Evolutionary conservation across 371 early-diverging fungal species (phyloP).

Genomic region (Mortierella sp.): DNA sequence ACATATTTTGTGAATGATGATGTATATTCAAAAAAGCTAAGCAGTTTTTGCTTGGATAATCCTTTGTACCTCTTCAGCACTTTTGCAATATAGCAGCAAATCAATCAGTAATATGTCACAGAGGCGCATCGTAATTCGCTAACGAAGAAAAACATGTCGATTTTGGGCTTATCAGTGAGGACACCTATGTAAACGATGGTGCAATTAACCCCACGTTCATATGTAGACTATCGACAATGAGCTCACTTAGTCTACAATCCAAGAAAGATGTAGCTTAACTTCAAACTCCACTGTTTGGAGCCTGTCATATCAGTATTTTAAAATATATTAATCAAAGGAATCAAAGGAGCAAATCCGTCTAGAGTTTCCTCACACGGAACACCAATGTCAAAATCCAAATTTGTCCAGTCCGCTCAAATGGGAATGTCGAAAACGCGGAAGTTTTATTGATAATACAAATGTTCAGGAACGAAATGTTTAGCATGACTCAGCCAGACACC

Average conservation of each 20-base stretch:
- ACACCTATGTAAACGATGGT: slow-evolving; percentile 11
- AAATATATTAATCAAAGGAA: slow-evolving; percentile 1
- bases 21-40: too few relatives aligned
- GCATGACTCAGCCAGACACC: too few relatives aligned
- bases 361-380: slow-evolving; percentile 20
- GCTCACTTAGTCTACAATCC: background rate
- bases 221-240: background rate
- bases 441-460: too few relatives aligned
- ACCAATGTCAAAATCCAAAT: background rate
- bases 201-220: background rate
- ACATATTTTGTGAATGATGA: too few relatives aligned
- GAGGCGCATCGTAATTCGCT: background rate
- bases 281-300: background rate
- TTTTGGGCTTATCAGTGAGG: slow-evolving; percentile 17
- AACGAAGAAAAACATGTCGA: background rate
- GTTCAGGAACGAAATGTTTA: too few relatives aligned
- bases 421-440: too few relatives aligned
- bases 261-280: background rate
- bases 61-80: too few relatives aligned
- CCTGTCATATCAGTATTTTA: slow-evolving; percentile 18
- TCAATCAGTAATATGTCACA: too few relatives aligned
- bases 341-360: too few relatives aligned
- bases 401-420: background rate
- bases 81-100: too few relatives aligned
- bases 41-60: too few relatives aligned